phyloP scores from a whole-genome alignment of 2,329 filamentous ascomycete genomes.

The Apiospora arundinis region DNA sequence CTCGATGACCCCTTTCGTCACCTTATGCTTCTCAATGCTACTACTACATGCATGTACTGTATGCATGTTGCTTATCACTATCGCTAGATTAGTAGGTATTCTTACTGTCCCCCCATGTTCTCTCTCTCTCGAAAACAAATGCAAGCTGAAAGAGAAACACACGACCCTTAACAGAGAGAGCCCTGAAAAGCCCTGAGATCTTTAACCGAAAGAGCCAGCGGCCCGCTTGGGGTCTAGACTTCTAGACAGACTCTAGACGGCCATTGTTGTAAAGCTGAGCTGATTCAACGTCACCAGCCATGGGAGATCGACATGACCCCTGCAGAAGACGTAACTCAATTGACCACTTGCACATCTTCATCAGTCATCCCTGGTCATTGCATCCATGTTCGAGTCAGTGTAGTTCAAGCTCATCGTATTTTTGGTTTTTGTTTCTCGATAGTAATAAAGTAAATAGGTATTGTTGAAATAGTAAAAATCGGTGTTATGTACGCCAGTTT shows the following conservation, averaged over 20 bases:
- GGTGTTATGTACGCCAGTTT: background rate
- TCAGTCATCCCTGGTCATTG: background rate
- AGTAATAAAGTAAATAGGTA: background rate
- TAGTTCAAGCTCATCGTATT: background rate
- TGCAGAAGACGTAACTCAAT: slow-evolving; percentile 3
- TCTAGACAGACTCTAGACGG: too few species aligned
- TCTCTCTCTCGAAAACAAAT: too few species aligned
- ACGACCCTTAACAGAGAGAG: too few species aligned
- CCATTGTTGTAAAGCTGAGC: background rate
- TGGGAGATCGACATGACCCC: slow-evolving; percentile 14
- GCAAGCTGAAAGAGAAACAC: too few species aligned
- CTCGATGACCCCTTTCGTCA: background rate
- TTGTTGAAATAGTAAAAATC: background rate
- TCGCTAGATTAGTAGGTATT: too few species aligned
- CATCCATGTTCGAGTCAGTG: background rate
- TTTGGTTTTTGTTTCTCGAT: background rate
- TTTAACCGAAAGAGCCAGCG: background rate
- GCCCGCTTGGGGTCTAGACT: background rate
- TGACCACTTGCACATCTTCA: background rate
- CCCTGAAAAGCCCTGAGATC: background rate
- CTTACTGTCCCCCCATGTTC: too few species aligned
- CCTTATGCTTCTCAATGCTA: too few species aligned
- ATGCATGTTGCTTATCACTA: background rate
- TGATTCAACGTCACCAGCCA: slow-evolving; percentile 1
- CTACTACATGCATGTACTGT: too few species aligned